These are phyloP conservation scores for Microstroma glucosiphilum DNA, from an alignment of 1,284 basidiomycete genomes.

Conservation along the genomic window DNA sequence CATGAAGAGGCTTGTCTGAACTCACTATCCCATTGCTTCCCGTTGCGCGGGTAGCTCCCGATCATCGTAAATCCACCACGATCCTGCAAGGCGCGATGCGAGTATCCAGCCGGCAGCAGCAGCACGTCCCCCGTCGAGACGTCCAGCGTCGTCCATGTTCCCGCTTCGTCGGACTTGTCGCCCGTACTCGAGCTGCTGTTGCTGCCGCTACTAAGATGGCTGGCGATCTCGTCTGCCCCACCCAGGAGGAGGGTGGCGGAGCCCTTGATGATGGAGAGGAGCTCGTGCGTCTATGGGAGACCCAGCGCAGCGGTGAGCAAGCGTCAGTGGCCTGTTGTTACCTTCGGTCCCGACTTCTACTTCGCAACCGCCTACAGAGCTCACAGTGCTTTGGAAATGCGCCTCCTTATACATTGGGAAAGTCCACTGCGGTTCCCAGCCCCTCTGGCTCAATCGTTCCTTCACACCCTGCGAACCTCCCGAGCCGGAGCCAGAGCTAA, in stretches of 20 bases:
- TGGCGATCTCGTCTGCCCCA: conserved; percentile 9
- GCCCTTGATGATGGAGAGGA: conserved; percentile 7
- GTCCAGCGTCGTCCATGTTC: background rate
- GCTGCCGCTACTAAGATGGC: background rate
- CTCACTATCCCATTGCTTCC: conserved; percentile 14
- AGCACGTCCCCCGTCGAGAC: conserved; percentile 8
- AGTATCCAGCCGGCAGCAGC: conserved; percentile 14
- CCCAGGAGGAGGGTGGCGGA: conserved; percentile 11
- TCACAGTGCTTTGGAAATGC: conserved; percentile 12
- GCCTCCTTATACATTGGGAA: conserved; percentile 12
- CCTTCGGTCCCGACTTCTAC: no score
- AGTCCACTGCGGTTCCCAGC: conserved; percentile 12
- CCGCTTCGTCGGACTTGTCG: background rate
- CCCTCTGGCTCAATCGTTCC: background rate
- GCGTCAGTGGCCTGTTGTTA: no score
- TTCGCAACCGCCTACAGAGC: background rate
- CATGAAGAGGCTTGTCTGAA: background rate
- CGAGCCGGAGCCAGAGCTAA: background rate
- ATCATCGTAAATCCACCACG: conserved; percentile 8
- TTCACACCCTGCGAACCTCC: background rate
- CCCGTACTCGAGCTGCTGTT: background rate
- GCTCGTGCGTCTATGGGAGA: conserved; percentile 10
- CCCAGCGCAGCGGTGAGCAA: background rate
- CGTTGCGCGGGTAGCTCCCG: conserved; percentile 7
- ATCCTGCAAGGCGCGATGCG: conserved; percentile 9